phyloP scores from a whole-genome alignment of 352 stramenopile genomes.

The Globisporangium mamillatum region DNA sequence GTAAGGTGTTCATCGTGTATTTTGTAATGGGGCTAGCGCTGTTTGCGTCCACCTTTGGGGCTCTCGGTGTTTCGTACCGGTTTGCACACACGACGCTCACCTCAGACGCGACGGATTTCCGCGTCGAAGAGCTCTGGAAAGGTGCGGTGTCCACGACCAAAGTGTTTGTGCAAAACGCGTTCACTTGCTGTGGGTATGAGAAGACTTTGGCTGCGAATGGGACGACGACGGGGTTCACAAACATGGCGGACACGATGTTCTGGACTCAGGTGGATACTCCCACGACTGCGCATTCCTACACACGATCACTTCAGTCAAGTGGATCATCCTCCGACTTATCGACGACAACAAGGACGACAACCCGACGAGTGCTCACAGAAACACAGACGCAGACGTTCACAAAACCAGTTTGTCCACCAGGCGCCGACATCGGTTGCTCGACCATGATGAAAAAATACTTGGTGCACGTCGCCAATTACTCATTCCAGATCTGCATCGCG shows the following conservation, averaged over 20 bases:
- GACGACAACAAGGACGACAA: neutral
- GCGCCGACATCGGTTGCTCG: conserved; percentile 25
- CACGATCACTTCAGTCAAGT: neutral
- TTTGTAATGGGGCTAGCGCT: conserved; percentile 30
- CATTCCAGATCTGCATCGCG: conserved; percentile 12
- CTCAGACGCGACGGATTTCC: conserved; percentile 5
- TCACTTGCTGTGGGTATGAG: conserved; percentile 48
- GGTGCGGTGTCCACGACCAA: conserved; percentile 31
- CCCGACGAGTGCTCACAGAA: conserved; percentile 10
- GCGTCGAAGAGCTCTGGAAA: conserved; percentile 27
- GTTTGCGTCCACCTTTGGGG: conserved; percentile 39
- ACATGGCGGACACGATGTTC: conserved; percentile 26
- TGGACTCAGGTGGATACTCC: conserved; percentile 28
- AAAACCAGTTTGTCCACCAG: conserved; percentile 17
- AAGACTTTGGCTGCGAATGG: conserved; percentile 28
- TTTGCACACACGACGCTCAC: conserved; percentile 14
- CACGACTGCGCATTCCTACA: conserved; percentile 21
- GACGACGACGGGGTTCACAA: conserved; percentile 29
- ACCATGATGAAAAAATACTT: conserved; percentile 35
- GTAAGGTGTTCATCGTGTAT: conserved; percentile 29
- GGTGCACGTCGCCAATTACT: conserved; percentile 17
- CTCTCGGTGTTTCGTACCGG: conserved; percentile 41
- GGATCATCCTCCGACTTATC: neutral
- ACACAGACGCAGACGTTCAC: conserved; percentile 7
- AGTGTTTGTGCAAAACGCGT: conserved; percentile 46